phyloP scores from a whole-genome alignment of 139 green algal species.

The Asterochloris sp. region DNA sequence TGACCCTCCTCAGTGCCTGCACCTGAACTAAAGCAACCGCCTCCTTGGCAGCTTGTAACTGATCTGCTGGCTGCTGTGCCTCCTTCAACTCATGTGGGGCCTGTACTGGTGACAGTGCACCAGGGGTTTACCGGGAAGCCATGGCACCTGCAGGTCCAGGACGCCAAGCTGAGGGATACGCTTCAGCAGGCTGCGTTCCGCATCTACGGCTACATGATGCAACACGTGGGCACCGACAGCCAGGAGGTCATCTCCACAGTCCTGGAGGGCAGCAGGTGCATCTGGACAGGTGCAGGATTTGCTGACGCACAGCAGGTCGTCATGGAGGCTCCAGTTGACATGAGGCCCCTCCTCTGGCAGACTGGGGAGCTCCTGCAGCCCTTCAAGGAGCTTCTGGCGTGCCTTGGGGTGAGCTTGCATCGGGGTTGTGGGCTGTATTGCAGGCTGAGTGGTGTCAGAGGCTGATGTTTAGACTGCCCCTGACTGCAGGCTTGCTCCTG shows the following conservation, averaged over 20 bases:
- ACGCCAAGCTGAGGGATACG: neutral
- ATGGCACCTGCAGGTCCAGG: constrained; percentile 11
- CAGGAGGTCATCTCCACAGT: constrained; percentile 30
- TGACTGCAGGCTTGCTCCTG: too few relatives aligned
- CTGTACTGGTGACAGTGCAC: too few relatives aligned
- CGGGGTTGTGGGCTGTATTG: neutral
- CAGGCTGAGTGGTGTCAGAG: too few relatives aligned
- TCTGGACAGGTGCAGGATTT: constrained; percentile 45
- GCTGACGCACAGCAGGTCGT: constrained; percentile 18
- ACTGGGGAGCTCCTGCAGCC: constrained; percentile 32
- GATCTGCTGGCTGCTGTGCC: too few relatives aligned
- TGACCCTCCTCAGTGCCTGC: too few relatives aligned
- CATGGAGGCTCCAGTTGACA: constrained; percentile 28
- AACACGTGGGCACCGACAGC: constrained; percentile 16
- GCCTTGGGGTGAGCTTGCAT: constrained; percentile 2
- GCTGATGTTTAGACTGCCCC: too few relatives aligned
- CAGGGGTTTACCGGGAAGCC: too few relatives aligned
- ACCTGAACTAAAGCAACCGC: too few relatives aligned
- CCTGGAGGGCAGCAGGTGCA: constrained; percentile 19
- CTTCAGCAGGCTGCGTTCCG: neutral
- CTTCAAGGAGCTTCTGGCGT: constrained; percentile 13
- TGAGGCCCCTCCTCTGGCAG: constrained; percentile 42
- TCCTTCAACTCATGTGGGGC: too few relatives aligned
- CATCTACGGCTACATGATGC: neutral
- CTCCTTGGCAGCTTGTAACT: too few relatives aligned